Conservation (phyloP, 2,329 filamentous ascomycete genomes). For the Fusarium cyanostomum region DNA sequence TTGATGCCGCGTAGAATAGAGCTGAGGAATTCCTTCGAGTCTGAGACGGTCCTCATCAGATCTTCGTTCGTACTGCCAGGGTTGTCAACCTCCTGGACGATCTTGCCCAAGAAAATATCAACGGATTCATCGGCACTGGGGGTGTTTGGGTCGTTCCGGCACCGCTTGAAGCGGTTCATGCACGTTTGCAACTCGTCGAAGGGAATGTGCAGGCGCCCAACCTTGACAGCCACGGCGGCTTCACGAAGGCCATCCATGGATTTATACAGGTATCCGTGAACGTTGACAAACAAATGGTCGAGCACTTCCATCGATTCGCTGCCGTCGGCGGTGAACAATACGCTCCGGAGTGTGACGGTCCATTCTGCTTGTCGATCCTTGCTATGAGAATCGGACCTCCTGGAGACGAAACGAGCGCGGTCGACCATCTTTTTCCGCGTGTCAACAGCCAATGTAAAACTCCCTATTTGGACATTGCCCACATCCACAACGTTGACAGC, state of each 20-base stretch:
- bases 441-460: slow-evolving; percentile 86
- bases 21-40: slow-evolving; percentile 90
- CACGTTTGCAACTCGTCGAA: slow-evolving; percentile 84
- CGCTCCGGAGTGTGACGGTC: slow-evolving; percentile 85
- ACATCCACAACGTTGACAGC: slow-evolving; percentile 81
- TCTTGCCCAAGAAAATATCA: slow-evolving; percentile 74
- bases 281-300: slow-evolving; percentile 86
- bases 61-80: slow-evolving; percentile 73
- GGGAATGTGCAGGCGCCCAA: slow-evolving; percentile 89
- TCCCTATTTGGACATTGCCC: slow-evolving; percentile 85
- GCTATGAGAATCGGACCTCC: slow-evolving; percentile 69
- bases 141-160: slow-evolving; percentile 49
- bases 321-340: slow-evolving; percentile 88
- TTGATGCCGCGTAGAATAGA: slow-evolving; percentile 93
- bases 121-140: slow-evolving; percentile 55
- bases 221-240: slow-evolving; percentile 87
- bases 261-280: slow-evolving; percentile 90
- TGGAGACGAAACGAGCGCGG: slow-evolving; percentile 86
- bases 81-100: slow-evolving; percentile 77
- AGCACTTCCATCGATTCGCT: slow-evolving; percentile 86
- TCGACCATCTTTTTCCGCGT: slow-evolving; percentile 93
- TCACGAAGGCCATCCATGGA: slow-evolving; percentile 88
- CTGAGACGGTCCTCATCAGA: slow-evolving; percentile 84
- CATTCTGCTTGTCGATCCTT: slow-evolving; percentile 83
- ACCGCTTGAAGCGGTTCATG: slow-evolving; percentile 63